Evolutionary conservation across 2,329 filamentous ascomycete species (phyloP).

Genomic region (Fusarium brachygibbosum): DNA sequence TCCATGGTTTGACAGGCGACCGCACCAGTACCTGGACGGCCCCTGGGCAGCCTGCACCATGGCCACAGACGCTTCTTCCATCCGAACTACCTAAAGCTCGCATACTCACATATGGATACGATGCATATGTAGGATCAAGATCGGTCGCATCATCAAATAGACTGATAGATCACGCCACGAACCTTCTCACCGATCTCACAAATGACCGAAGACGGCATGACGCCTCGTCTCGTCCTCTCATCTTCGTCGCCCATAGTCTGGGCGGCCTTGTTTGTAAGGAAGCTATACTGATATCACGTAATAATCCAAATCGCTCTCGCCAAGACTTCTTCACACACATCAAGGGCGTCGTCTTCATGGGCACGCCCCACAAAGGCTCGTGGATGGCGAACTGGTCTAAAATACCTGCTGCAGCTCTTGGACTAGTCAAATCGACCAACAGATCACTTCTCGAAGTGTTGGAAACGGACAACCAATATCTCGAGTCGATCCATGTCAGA

Average conservation of each 20-base stretch:
- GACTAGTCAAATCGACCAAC: slow-evolving; percentile 21
- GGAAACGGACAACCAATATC: slow-evolving; percentile 14
- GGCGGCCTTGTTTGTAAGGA: slow-evolving; percentile 29
- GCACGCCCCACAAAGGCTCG: too few species aligned
- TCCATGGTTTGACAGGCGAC: slow-evolving; percentile 28
- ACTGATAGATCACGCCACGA: slow-evolving; percentile 22
- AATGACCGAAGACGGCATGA: background rate
- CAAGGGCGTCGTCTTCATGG: background rate
- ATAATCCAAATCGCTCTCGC: background rate
- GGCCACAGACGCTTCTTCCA: slow-evolving; percentile 17
- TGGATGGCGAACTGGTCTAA: background rate
- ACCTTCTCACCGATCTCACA: slow-evolving; percentile 20
- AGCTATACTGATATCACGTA: slow-evolving; percentile 5
- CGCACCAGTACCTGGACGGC: slow-evolving; percentile 25
- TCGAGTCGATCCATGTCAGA: slow-evolving; percentile 10
- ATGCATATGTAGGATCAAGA: slow-evolving; percentile 8
- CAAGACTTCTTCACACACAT: background rate
- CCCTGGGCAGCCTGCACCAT: background rate
- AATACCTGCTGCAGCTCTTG: background rate
- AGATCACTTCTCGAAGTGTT: slow-evolving; percentile 14
- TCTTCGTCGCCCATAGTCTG: slow-evolving; percentile 31
- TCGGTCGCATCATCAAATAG: background rate
- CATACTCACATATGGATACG: slow-evolving; percentile 30
- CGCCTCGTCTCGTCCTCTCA: slow-evolving; percentile 3
- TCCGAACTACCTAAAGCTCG: slow-evolving; percentile 1